Conservation (phyloP, 768 basidiomycete species). For the Leucogyrophana mollusca region DNA sequence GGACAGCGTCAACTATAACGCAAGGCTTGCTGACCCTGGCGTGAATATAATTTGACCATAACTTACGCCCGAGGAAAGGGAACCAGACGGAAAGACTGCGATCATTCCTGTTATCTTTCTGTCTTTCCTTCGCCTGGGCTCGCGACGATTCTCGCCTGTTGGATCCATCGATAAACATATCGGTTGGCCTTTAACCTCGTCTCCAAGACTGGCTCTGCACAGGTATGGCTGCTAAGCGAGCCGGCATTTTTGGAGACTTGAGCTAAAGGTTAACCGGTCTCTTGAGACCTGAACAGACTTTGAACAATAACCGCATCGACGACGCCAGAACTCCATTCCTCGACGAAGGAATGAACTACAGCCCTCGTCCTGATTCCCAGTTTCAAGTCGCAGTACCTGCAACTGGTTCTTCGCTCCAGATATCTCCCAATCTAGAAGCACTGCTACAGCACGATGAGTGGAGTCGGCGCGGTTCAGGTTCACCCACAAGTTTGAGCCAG, state of each 20-base stretch:
- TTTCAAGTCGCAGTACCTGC: constrained; percentile 2
- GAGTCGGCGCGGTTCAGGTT: constrained; percentile 31
- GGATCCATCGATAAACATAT: neutral
- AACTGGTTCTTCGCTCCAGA: constrained; percentile 35
- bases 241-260: no score
- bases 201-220: constrained; percentile 1
- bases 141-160: neutral
- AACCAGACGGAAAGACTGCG: no score
- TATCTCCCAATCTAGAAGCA: constrained; percentile 61
- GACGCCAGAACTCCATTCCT: neutral
- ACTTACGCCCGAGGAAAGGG: no score
- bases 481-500: constrained; percentile 17
- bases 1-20: no score
- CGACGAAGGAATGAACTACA: constrained; percentile 16
- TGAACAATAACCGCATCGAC: no score
- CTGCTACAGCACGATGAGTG: constrained; percentile 57
- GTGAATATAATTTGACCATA: no score
- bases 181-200: no score
- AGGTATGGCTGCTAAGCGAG: constrained; percentile 21
- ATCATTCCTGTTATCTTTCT: no score
- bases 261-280: no score
- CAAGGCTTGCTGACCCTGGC: no score
- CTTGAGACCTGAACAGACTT: no score
- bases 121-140: no score
- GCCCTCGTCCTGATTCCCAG: constrained; percentile 18